phyloP scores from a whole-genome alignment of 257 asterid species.

The Solanum pinnatisectum region DNA sequence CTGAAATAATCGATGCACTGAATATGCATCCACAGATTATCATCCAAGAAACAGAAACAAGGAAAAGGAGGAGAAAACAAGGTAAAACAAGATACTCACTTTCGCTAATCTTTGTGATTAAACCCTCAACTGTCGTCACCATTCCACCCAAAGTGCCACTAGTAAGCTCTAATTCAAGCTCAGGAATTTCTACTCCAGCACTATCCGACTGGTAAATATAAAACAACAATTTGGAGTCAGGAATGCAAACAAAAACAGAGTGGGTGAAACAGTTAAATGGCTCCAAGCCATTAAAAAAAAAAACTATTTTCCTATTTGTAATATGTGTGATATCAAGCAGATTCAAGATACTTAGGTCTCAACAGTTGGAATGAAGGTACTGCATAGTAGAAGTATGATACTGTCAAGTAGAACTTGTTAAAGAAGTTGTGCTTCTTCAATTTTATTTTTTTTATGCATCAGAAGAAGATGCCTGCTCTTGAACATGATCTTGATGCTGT shows the following conservation, averaged over 20 bases:
- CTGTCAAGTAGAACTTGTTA: not conserved
- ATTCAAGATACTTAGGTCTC: not conserved
- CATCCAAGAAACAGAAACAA: not conserved
- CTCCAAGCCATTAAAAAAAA: not conserved
- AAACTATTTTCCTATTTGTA: not conserved
- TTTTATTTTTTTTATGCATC: not conserved
- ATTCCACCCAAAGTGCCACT: slow-evolving; percentile 94
- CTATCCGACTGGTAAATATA: slow-evolving; percentile 62
- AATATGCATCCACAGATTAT: not conserved
- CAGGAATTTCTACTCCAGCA: slow-evolving; percentile 73
- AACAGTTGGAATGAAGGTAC: not conserved
- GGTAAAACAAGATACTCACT: slow-evolving; percentile 34
- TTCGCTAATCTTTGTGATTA: slow-evolving; percentile 73
- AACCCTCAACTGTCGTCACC: slow-evolving; percentile 91
- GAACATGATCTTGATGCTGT: not conserved
- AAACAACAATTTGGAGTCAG: slow-evolving; percentile 10
- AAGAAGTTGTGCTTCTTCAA: not conserved
- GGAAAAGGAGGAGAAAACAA: not conserved
- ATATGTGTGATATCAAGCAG: not conserved
- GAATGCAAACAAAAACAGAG: not conserved
- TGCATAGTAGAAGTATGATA: not conserved
- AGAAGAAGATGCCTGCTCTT: not conserved
- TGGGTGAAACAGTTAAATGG: not conserved
- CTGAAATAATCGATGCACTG: not conserved
- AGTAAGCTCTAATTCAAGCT: slow-evolving; percentile 74